Conservation (phyloP, 345 rosid species). For the Stellera chamaejasme region DNA sequence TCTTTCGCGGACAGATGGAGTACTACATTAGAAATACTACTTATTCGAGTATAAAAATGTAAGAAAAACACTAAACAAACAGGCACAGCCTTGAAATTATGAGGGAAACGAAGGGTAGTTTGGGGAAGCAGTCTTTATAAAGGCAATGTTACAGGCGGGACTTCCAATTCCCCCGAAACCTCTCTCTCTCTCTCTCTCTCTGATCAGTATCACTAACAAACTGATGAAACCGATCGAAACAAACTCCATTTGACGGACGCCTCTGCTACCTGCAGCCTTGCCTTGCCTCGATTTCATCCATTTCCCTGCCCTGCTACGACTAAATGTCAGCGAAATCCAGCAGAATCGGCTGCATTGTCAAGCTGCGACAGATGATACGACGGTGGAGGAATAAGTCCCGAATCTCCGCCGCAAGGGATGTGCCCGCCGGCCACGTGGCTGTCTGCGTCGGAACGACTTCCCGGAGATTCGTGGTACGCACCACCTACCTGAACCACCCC, state of each 20-base stretch:
- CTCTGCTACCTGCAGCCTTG: no score
- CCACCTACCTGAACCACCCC: conserved; percentile 71
- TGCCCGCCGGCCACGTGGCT: conserved; percentile 74
- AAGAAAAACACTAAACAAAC: neutral
- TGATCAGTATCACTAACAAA: no score
- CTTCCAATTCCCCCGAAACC: conserved; percentile 15
- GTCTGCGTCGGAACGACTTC: conserved; percentile 48
- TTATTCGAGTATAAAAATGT: no score
- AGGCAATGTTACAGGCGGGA: conserved; percentile 16
- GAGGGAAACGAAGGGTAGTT: neutral
- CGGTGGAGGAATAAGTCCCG: conserved; percentile 61
- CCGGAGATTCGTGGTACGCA: conserved; percentile 55
- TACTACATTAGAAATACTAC: no score
- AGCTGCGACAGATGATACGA: conserved; percentile 62
- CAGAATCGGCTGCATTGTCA: conserved; percentile 51
- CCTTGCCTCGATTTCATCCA: no score
- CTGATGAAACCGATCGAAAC: no score
- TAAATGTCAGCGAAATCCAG: conserved; percentile 23
- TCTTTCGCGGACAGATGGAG: no score
- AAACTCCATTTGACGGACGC: no score
- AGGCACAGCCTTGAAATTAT: conserved; percentile 14
- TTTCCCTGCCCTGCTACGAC: no score
- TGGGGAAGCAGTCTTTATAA: conserved; percentile 23
- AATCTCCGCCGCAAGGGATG: conserved; percentile 28
- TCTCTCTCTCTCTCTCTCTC: no score